A percentile compares a stretch with the other conserved stretches of the same genome.
phyloP scores from a whole-genome alignment of 306 rosid species.

The Betula pendula region DNA sequence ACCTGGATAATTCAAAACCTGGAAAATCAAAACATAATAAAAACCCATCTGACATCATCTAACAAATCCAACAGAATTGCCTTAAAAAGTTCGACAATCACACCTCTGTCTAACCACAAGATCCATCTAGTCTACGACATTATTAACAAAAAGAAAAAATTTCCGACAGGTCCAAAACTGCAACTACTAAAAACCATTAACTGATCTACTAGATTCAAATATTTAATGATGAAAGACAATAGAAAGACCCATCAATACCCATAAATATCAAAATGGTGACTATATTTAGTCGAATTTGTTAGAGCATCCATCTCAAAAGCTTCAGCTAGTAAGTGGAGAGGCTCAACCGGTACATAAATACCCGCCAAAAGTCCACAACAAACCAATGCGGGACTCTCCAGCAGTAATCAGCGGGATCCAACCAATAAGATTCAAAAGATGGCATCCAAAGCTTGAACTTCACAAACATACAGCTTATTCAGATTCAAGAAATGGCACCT shows the following conservation, averaged over 20 bases:
- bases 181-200: background rate
- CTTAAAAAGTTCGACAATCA: background rate
- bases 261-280: background rate
- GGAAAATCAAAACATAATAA: slow-evolving; percentile 22
- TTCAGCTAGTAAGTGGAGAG: background rate
- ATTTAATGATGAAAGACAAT: background rate
- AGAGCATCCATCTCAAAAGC: background rate
- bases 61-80: slow-evolving; percentile 16
- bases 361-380: background rate
- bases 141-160: background rate
- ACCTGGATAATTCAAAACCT: slow-evolving; percentile 37
- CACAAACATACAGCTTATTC: background rate
- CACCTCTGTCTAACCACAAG: background rate
- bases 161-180: background rate
- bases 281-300: background rate
- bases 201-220: background rate
- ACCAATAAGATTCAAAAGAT: background rate
- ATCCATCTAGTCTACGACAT: background rate
- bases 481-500: background rate
- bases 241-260: background rate
- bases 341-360: background rate
- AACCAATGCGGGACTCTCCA: background rate
- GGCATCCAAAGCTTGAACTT: background rate
- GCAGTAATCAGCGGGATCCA: background rate
- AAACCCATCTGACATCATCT: background rate